Base-by-base conservation (phyloP, 2,329 filamentous ascomycete species). In the Paracoccidioides lutzii region DNA sequence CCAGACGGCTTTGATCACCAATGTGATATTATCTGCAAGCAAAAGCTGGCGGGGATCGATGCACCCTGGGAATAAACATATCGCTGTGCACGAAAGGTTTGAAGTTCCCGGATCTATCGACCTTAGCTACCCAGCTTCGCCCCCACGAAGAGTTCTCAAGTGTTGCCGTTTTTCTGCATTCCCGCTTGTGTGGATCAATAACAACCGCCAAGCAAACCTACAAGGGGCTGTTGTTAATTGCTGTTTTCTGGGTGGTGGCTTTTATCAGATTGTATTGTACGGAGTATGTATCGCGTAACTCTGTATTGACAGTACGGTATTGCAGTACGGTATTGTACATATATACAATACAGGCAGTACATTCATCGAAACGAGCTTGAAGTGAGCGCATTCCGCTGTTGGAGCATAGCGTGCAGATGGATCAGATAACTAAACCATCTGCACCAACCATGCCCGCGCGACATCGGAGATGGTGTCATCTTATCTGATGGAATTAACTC, bases 381-480 rank as follows among this genome's bases (percentile, higher is more conserved):
- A 22, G 22, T 22, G 22, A 22, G 22, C 22, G 22, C 2, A 22
- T 22, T 22, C n/a, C n/a, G n/a, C n/a, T n/a, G n/a, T n/a, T n/a
- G n/a, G n/a, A n/a, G n/a, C n/a, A n/a, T n/a, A n/a, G n/a, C 53
- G 22, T 54, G 33, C 22, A 43, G 14, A 41, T 33, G 53, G 53
- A 54, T 54, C 53, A 49, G 53, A 54, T 54, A 54, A 54, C 43
- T 32, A 33, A 41, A 49, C 33, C 22, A 22, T 49, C 2, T 12
- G 42, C 15, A 9, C 14, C n/a, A 10, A 22, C 22, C 22, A 22
- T 22, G 22, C 6, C n/a, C n/a, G n/a, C 15, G 41, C 52, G 52
- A 35, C 28, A 37, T 37, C 52, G 52, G 52, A 53, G 43, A 37
- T 53, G 35, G 33, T 7, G 45, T 28, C 38, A 33, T 53, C 52